Percentiles rank a stretch among this genome's conserved stretches.
Conservation (phyloP, 2,329 filamentous ascomycete genomes). For the Botrytis aclada region DNA sequence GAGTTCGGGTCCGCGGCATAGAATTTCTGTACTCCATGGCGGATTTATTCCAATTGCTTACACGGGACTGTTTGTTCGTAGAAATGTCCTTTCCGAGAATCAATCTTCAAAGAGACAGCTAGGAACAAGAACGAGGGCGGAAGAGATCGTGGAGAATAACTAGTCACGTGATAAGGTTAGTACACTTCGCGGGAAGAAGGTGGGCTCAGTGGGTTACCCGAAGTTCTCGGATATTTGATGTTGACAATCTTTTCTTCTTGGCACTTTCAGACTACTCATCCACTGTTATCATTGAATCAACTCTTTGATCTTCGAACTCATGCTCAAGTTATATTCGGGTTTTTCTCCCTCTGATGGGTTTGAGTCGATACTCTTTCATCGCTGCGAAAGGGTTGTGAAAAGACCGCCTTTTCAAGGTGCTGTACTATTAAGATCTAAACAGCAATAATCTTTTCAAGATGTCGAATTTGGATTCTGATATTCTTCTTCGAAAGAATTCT, state of each 20-base stretch:
- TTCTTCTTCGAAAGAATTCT: too few relatives aligned
- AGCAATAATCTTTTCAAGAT: too few relatives aligned
- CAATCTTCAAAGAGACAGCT: rapidly evolving
- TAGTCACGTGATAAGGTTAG: too few relatives aligned
- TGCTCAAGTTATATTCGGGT: background rate
- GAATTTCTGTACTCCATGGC: background rate
- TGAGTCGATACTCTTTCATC: background rate
- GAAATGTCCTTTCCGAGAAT: background rate
- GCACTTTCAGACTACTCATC: background rate
- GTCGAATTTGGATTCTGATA: too few relatives aligned
- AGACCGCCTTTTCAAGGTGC: too few relatives aligned
- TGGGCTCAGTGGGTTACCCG: background rate
- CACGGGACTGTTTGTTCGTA: background rate
- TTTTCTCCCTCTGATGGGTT: background rate
- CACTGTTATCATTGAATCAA: background rate
- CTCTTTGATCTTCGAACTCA: background rate
- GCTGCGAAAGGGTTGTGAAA: background rate
- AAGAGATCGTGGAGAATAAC: background rate
- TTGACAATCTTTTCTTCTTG: background rate
- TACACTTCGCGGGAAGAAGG: background rate
- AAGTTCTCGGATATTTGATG: background rate
- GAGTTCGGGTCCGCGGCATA: background rate
- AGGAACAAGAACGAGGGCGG: background rate
- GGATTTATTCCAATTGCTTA: background rate
- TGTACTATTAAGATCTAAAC: too few relatives aligned